Evolutionary conservation across 257 asterid species (phyloP).

Genomic region (Eucommia ulmoides): DNA sequence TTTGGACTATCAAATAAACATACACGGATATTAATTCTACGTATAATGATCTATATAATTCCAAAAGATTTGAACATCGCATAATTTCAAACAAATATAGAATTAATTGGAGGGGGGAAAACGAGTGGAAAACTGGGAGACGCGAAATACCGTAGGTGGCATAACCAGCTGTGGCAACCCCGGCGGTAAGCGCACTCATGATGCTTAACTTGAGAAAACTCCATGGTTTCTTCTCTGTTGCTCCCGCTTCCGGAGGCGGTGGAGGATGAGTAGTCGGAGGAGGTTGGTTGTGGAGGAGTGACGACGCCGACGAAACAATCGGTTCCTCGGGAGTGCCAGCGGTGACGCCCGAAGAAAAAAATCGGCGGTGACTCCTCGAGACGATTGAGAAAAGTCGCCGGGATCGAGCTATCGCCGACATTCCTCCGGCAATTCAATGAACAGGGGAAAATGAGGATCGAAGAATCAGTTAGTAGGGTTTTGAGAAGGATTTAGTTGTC

Average conservation of each 20-base stretch:
- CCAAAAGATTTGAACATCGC: not conserved
- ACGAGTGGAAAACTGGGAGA: not conserved
- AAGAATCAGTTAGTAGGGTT: too few relatives aligned
- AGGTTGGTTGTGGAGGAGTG: constrained; percentile 37
- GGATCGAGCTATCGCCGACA: constrained; percentile 35
- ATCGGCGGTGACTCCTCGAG: constrained; percentile 18
- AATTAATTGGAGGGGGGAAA: not conserved
- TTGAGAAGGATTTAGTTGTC: too few relatives aligned
- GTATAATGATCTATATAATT: too few relatives aligned
- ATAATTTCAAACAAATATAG: not conserved
- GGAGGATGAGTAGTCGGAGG: constrained; percentile 15
- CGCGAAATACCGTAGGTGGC: constrained; percentile 47
- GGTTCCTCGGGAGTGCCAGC: constrained; percentile 36
- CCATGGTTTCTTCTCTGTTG: constrained; percentile 39
- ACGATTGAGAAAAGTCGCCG: constrained; percentile 15
- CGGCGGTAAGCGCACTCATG: constrained; percentile 44
- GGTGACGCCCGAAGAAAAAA: constrained; percentile 14
- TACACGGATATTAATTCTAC: too few relatives aligned
- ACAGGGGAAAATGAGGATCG: too few relatives aligned
- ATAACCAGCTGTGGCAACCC: constrained; percentile 52
- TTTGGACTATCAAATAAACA: too few relatives aligned
- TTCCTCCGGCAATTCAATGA: too few relatives aligned
- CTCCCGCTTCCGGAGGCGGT: constrained; percentile 15
- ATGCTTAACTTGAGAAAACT: constrained; percentile 41
- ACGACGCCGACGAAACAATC: constrained; percentile 33